Evolutionary conservation across 345 rosid genomes (phyloP).

Genomic region (Salix koriyanagi): DNA sequence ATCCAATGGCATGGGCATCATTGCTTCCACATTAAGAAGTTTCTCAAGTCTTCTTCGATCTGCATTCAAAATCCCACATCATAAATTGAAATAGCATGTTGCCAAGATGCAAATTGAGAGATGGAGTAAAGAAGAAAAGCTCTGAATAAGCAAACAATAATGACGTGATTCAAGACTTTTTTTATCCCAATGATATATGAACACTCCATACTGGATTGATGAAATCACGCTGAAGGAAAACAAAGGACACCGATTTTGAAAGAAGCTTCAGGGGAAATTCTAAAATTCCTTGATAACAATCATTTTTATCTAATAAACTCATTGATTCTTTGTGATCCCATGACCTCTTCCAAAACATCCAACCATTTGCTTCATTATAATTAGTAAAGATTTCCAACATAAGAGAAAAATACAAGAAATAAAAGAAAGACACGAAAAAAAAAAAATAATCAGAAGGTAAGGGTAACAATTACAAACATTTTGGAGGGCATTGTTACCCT

Average conservation of each 20-base stretch:
- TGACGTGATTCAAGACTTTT: not conserved
- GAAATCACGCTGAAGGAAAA: not conserved
- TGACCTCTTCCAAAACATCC: not conserved
- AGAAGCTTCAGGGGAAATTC: not conserved
- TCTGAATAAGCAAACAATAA: slow-evolving; percentile 1
- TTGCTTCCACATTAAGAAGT: slow-evolving; percentile 56
- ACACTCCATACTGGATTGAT: not conserved
- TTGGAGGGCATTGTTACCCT: not conserved
- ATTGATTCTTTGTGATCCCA: not conserved
- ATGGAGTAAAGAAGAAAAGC: not conserved
- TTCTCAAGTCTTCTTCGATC: slow-evolving; percentile 66
- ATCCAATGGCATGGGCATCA: slow-evolving; percentile 75
- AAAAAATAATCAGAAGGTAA: not conserved
- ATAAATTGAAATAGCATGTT: slow-evolving; percentile 8
- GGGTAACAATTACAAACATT: not conserved
- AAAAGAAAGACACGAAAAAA: not conserved
- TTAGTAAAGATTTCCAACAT: too few relatives aligned
- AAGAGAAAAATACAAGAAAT: not conserved
- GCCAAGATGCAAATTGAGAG: not conserved
- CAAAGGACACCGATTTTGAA: not conserved
- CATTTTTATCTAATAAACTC: not conserved
- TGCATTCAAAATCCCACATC: slow-evolving; percentile 21
- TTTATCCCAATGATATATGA: too few relatives aligned
- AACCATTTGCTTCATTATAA: too few relatives aligned
- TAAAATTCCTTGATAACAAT: not conserved